Evolutionary conservation across 768 basidiomycete species (phyloP), one percentile per base, ranked within the genome.

Genomic region (Hypholoma fasciculare): DNA sequence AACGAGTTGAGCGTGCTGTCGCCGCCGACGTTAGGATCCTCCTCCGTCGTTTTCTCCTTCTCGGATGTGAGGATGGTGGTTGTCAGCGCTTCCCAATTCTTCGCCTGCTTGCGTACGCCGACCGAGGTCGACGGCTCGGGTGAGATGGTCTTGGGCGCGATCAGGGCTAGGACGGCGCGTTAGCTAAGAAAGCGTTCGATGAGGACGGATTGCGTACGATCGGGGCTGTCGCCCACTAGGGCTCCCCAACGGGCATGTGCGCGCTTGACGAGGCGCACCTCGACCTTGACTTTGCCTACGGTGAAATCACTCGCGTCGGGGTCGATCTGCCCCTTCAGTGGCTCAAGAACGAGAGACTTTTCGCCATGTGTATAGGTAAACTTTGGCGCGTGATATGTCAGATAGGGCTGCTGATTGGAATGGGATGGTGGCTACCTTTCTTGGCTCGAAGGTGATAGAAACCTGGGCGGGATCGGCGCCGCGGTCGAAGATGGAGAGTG

Each of bases 41-140:
- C 86, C 14, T 89, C 81, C 4, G 80, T 73, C 3, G 82, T 75
- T 67, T 81, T 87, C 44, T 90, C 86, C 67, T 90, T 90, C 1
- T 94, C 93, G 7, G 75, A 69, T 16, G 74, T 72, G 38, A 90
- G 83, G 59, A 92, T 88, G 17, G 80, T 76, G 34, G 78, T 79
- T 2, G 92, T 90, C 62, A 96, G 82, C 7, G 81, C 83, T 55
- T 96, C 95, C 96, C 96, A 99, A 66, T 99, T 94, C 78, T 99
- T 94, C 77, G 92, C 95, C 61, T 74, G 76, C 53, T 76, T 80
- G 62, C 72, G 71, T 36, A 73, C 63, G n/a, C 77, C 71, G 1
- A 76, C 69, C 37, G 77, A 69, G 14, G 74, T 16, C 53, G 63
- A 61, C 26, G 72, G 53, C 34, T 70, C 49, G 47, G 72, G 58